These are phyloP conservation scores for Eucalyptus camaldulensis DNA, from an alignment of 345 rosid genomes.

Conservation along the genomic window DNA sequence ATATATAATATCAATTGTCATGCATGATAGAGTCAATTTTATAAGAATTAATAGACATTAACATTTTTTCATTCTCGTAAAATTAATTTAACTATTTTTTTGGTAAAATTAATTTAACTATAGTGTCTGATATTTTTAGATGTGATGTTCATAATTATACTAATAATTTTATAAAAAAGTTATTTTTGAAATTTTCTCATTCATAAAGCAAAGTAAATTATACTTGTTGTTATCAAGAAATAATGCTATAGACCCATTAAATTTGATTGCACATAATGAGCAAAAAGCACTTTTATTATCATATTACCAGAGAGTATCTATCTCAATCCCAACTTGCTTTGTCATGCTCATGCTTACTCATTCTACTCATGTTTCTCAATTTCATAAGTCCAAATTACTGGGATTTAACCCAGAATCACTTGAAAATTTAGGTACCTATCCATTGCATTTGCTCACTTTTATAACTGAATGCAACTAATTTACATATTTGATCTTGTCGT, in stretches of 20 bases:
- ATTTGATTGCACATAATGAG: neutral
- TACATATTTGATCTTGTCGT: constrained; percentile 12
- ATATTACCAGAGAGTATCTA: neutral
- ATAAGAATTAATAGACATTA: neutral
- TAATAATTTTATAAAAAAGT: too few relatives aligned
- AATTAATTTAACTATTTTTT: neutral
- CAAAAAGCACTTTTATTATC: neutral
- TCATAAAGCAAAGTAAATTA: neutral
- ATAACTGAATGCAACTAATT: neutral
- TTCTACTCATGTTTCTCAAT: neutral
- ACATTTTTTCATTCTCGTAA: neutral
- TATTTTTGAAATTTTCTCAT: neutral
- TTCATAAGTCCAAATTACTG: neutral
- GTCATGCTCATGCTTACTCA: neutral
- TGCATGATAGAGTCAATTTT: neutral
- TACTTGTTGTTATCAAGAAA: neutral
- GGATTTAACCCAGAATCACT: neutral
- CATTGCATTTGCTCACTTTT: neutral
- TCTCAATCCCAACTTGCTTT: neutral
- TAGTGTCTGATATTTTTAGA: neutral
- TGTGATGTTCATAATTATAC: neutral
- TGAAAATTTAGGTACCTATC: neutral
- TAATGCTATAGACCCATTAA: neutral
- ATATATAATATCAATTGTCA: neutral
- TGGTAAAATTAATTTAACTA: neutral